Percentiles rank a stretch among this genome's conserved stretches.
Conservation (phyloP, 441 rosid genomes). For the Geranium incanum region DNA sequence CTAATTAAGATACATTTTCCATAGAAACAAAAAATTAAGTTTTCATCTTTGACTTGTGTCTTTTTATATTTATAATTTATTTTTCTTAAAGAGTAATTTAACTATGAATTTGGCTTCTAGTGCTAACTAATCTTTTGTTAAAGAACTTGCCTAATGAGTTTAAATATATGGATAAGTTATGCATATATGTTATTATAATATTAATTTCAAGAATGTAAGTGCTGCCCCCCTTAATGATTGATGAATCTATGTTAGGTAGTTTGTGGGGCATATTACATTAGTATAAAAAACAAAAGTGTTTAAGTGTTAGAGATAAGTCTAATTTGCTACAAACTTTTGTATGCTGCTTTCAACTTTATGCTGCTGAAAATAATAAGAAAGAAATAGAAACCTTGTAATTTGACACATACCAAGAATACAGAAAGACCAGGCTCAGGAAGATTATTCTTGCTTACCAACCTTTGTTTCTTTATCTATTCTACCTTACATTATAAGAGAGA, state of each 20-base stretch:
- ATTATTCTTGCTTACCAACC: background rate
- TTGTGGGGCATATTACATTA: background rate
- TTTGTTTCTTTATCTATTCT: background rate
- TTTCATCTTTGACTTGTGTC: background rate
- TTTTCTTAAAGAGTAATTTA: background rate
- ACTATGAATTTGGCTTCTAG: background rate
- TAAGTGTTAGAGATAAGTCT: background rate
- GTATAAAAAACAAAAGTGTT: background rate
- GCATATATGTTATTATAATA: background rate
- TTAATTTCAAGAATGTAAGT: background rate
- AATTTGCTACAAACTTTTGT: background rate
- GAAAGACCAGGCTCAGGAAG: background rate
- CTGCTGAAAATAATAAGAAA: background rate
- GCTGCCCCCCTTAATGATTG: background rate
- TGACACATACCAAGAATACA: background rate
- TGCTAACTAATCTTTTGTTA: background rate
- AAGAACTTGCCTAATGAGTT: background rate
- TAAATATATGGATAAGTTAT: background rate
- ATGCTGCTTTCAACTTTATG: conserved; percentile 4
- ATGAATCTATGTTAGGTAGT: conserved; percentile 3
- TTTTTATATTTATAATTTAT: background rate
- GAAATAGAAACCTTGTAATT: background rate
- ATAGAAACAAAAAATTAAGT: background rate
- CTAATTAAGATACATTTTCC: background rate
- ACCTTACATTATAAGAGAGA: conserved; percentile 2